Evolutionary conservation across 352 stramenopile genomes (phyloP).

Genomic region (Halophytophthora batemanensis): DNA sequence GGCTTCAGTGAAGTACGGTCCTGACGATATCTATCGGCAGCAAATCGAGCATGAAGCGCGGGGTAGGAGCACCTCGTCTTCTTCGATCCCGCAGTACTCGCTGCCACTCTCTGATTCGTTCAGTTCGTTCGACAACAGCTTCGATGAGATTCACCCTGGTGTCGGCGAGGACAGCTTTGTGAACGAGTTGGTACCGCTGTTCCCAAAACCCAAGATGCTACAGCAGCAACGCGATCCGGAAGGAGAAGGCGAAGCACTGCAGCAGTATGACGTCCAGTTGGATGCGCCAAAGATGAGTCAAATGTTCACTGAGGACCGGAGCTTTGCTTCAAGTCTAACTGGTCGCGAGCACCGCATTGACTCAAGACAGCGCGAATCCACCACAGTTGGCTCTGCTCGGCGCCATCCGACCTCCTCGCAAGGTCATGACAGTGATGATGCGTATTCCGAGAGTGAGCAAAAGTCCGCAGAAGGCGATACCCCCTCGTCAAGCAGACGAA

Average conservation of each 20-base stretch:
- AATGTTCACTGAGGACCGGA: slow-evolving; percentile 21
- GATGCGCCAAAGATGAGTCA: slow-evolving; percentile 31
- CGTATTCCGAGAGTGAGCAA: no score
- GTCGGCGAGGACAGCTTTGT: slow-evolving; percentile 42
- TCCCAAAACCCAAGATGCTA: slow-evolving; percentile 20
- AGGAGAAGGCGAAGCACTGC: slow-evolving; percentile 12
- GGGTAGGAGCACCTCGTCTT: slow-evolving; percentile 24
- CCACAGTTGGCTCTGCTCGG: no score
- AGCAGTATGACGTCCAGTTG: slow-evolving; percentile 38
- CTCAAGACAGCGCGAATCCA: background rate
- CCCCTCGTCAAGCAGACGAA: slow-evolving; percentile 5
- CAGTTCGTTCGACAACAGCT: slow-evolving; percentile 56
- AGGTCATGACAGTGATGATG: no score
- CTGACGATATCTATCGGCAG: slow-evolving; percentile 17
- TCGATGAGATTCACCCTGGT: slow-evolving; percentile 17
- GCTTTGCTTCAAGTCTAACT: slow-evolving; percentile 9
- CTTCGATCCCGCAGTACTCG: slow-evolving; percentile 49
- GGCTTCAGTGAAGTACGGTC: slow-evolving; percentile 6
- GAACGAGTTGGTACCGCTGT: slow-evolving; percentile 64
- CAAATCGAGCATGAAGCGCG: slow-evolving; percentile 26
- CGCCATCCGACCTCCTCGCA: no score
- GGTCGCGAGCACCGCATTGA: background rate
- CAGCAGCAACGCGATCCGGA: slow-evolving; percentile 9
- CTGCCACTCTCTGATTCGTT: slow-evolving; percentile 56
- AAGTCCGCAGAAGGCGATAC: background rate